Percentiles rank a stretch among this genome's conserved stretches.
Conservation (phyloP, 352 stramenopile genomes). For the Pythium plurisporium region DNA sequence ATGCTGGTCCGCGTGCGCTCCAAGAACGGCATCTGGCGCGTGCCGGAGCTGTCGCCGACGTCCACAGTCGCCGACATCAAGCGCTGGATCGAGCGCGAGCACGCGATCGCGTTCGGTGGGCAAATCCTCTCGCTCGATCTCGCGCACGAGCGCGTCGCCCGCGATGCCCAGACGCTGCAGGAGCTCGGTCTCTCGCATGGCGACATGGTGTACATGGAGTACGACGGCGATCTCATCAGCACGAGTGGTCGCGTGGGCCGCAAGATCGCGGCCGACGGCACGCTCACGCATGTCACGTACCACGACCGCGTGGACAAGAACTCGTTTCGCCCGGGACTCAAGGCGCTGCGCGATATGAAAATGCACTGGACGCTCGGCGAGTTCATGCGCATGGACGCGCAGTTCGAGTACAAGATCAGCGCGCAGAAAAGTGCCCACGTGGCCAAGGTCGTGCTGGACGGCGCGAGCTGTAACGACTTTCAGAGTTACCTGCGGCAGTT, state of each 20-base stretch:
- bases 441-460: slow-evolving; percentile 84
- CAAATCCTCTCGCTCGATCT: slow-evolving; percentile 63
- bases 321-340: slow-evolving; percentile 93
- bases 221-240: slow-evolving; percentile 60
- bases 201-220: slow-evolving; percentile 79
- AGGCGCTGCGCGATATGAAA: slow-evolving; percentile 97
- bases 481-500: slow-evolving; percentile 88
- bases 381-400: slow-evolving; percentile 96
- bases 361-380: slow-evolving; percentile 98
- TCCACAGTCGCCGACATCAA: slow-evolving; percentile 74
- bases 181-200: slow-evolving; percentile 62
- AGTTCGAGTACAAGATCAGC: slow-evolving; percentile 98
- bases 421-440: slow-evolving; percentile 88
- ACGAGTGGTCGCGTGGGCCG: slow-evolving; percentile 44
- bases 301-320: slow-evolving; percentile 72
- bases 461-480: slow-evolving; percentile 86
- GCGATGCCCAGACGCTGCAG: slow-evolving; percentile 52
- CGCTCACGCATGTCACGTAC: slow-evolving; percentile 73
- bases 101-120: slow-evolving; percentile 45
- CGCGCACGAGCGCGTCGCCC: slow-evolving; percentile 28
- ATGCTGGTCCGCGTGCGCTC: slow-evolving; percentile 85
- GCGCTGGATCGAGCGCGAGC: slow-evolving; percentile 66
- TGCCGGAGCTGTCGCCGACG: slow-evolving; percentile 51
- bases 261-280: slow-evolving; percentile 80
- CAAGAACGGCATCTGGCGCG: slow-evolving; percentile 87